phyloP scores from a whole-genome alignment of 1,284 basidiomycete species.

The Gymnopus androsaceus region DNA sequence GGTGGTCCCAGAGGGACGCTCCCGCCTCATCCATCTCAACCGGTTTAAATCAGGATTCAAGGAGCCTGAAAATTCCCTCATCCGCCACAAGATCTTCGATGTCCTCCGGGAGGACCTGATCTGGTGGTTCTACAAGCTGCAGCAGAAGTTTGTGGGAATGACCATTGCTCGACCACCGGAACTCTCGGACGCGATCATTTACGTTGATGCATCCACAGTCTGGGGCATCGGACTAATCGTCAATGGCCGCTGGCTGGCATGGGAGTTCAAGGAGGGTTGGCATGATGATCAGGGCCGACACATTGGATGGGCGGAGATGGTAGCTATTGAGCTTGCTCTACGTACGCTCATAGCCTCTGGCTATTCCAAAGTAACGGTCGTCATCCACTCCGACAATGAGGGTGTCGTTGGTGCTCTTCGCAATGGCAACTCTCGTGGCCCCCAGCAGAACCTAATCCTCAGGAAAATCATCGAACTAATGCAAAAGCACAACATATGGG shows the following conservation, averaged over 20 bases:
- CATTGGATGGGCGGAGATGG: slow-evolving; percentile 39
- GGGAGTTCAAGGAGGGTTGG: slow-evolving; percentile 27
- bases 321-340: slow-evolving; percentile 31
- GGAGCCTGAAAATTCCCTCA: no score
- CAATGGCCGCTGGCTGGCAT: slow-evolving; percentile 24
- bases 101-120: slow-evolving; percentile 19
- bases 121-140: slow-evolving; percentile 14
- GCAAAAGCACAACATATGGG: slow-evolving; percentile 19
- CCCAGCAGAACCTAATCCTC: slow-evolving; percentile 28
- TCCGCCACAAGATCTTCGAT: slow-evolving; percentile 7
- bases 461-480: slow-evolving; percentile 21
- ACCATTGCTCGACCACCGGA: slow-evolving; percentile 11
- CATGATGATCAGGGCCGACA: slow-evolving; percentile 22
- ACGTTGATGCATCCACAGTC: slow-evolving; percentile 29
- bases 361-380: slow-evolving; percentile 12
- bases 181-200: slow-evolving; percentile 18
- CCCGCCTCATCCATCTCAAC: slow-evolving; percentile 15
- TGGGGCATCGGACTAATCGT: slow-evolving; percentile 29
- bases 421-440: slow-evolving; percentile 21
- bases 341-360: slow-evolving; percentile 6
- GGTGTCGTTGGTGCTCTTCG: slow-evolving; percentile 26
- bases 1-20: not conserved
- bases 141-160: slow-evolving; percentile 12
- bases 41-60: no score
- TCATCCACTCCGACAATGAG: slow-evolving; percentile 27